Evolutionary conservation across 208 protist genomes (phyloP).

Genomic region (Acanthamoeba healyi): DNA sequence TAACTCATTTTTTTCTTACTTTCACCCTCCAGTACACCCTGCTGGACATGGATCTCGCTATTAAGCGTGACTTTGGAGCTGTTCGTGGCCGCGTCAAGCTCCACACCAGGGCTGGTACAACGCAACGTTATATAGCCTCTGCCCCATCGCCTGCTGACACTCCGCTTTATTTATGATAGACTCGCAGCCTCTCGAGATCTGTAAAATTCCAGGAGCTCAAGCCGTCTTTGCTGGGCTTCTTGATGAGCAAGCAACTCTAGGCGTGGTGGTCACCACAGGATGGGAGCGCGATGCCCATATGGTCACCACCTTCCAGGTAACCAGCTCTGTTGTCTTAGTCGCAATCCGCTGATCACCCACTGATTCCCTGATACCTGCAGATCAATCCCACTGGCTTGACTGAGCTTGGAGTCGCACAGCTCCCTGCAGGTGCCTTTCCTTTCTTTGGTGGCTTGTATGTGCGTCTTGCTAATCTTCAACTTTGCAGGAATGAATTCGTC

Average conservation of each 20-base stretch:
- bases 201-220: neutral
- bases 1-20: neutral
- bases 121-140: neutral
- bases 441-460: neutral
- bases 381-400: constrained; percentile 28
- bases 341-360: too few relatives aligned
- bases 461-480: neutral
- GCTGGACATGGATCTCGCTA: constrained; percentile 25
- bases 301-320: constrained; percentile 46
- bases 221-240: constrained; percentile 28
- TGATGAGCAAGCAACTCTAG: neutral
- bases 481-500: neutral
- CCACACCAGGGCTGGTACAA: neutral
- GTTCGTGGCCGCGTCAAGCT: neutral
- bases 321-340: too few relatives aligned
- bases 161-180: neutral
- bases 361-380: neutral
- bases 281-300: neutral
- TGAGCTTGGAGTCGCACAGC: neutral
- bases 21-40: constrained; percentile 49
- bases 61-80: constrained; percentile 27
- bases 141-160: neutral
- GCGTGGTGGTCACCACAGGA: neutral
- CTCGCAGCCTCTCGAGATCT: neutral
- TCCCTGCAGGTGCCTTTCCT: constrained; percentile 1